Conservation (phyloP, 2,329 filamentous ascomycete species). For the Fusarium sp. region DNA sequence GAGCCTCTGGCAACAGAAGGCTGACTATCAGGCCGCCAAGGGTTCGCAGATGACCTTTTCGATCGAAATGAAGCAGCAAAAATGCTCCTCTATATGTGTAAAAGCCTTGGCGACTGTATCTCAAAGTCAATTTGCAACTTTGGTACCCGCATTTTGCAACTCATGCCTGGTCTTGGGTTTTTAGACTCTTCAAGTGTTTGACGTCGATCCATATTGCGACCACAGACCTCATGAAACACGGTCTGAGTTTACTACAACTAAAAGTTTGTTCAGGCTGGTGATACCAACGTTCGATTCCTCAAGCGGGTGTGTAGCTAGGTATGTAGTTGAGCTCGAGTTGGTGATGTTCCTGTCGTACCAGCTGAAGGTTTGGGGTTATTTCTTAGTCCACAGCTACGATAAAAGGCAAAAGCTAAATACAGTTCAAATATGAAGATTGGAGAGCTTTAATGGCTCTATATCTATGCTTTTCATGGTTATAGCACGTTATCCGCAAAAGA, state of each 20-base stretch:
- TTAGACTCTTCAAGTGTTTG: background rate
- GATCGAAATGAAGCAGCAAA: background rate
- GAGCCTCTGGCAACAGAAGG: too few relatives aligned
- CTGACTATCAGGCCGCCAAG: too few relatives aligned
- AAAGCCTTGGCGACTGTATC: background rate
- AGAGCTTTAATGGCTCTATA: accelerated
- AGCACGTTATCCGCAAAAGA: background rate
- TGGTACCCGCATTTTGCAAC: background rate
- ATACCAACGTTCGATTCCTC: accelerated
- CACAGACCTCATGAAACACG: background rate
- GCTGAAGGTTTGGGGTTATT: accelerated
- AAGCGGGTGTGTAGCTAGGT: background rate
- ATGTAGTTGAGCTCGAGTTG: background rate
- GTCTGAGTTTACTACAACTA: accelerated
- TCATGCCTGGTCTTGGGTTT: too few relatives aligned
- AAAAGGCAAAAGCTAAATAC: too few relatives aligned
- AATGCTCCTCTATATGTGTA: background rate
- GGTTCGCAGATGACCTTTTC: too few relatives aligned
- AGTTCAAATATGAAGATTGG: accelerated
- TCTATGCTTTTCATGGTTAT: too few relatives aligned
- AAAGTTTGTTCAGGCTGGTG: accelerated
- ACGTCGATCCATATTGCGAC: background rate
- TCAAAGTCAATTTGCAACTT: too few relatives aligned
- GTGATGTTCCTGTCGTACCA: too few relatives aligned
- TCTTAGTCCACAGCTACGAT: background rate